Conservation (phyloP, 1,284 basidiomycete genomes). For the Apiotrichum gracile region DNA sequence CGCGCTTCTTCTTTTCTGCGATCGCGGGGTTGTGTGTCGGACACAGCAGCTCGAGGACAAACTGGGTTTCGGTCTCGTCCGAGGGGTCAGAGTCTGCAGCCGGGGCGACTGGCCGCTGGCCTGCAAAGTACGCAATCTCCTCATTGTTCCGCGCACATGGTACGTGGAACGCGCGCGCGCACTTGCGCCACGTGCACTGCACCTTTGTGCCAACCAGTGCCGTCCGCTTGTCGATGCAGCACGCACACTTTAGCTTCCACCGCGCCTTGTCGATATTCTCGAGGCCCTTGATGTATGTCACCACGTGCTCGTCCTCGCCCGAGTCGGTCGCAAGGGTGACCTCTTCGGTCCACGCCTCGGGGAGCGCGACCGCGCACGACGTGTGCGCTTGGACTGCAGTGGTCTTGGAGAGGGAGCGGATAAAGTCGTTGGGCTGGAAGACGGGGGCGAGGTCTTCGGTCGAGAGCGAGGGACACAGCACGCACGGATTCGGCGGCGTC, state of each 20-base stretch:
- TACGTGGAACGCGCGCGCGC: constrained; percentile 87
- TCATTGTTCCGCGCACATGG: constrained; percentile 62
- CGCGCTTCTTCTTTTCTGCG: constrained; percentile 6
- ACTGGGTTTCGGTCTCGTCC: constrained; percentile 45
- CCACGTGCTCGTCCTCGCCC: constrained; percentile 39
- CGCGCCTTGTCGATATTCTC: constrained; percentile 79
- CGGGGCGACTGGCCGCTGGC: constrained; percentile 5
- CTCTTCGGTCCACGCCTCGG: constrained; percentile 79
- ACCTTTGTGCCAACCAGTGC: constrained; percentile 82
- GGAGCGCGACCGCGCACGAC: constrained; percentile 68
- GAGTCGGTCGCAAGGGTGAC: constrained; percentile 7
- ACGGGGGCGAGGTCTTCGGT: constrained; percentile 60
- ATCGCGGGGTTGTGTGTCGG: constrained; percentile 68
- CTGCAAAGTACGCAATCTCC: constrained; percentile 20
- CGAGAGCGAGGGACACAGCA: constrained; percentile 65
- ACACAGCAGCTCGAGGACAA: constrained; percentile 67
- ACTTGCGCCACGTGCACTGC: constrained; percentile 86
- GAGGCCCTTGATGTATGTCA: constrained; percentile 61
- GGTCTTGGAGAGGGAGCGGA: constrained; percentile 7
- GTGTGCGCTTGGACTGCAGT: constrained; percentile 51
- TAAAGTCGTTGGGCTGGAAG: constrained; percentile 18
- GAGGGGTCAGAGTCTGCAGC: not conserved
- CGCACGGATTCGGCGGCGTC: constrained; percentile 55
- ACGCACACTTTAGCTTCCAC: constrained; percentile 86
- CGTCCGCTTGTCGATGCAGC: constrained; percentile 62